These are phyloP conservation scores for Cutaneotrichosporon cavernicola DNA, from an alignment of 1,284 basidiomycete species.

Conservation along the genomic window DNA sequence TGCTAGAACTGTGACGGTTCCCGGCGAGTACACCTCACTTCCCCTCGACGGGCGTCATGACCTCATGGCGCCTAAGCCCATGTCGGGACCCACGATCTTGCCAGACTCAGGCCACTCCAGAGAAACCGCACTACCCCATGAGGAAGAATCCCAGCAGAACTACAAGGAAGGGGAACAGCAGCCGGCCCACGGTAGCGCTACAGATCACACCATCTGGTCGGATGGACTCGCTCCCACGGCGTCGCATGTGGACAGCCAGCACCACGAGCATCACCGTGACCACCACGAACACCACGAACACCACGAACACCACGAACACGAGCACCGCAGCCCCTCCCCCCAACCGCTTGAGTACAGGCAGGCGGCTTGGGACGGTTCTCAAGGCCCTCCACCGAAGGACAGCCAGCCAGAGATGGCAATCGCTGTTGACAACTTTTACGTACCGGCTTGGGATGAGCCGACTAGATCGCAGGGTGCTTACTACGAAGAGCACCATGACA, in stretches of 20 bases:
- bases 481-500: constrained; percentile 27
- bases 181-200: no score
- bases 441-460: constrained; percentile 57
- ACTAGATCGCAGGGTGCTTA: constrained; percentile 46
- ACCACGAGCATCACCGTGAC: background rate
- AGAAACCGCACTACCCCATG: background rate
- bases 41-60: constrained; percentile 83
- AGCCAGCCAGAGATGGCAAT: constrained; percentile 54
- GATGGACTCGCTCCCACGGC: background rate
- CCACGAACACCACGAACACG: background rate
- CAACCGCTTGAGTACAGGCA: background rate
- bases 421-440: constrained; percentile 53
- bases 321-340: background rate
- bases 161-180: background rate
- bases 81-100: background rate
- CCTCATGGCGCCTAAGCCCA: constrained; percentile 59
- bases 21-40: constrained; percentile 70
- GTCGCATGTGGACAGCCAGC: background rate
- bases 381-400: constrained; percentile 52
- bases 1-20: constrained; percentile 18
- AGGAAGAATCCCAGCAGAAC: background rate
- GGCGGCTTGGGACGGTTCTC: constrained; percentile 55
- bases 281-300: background rate
- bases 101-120: constrained; percentile 24
- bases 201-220: background rate